These are phyloP conservation scores for Sodiomyces alkalinus DNA, from an alignment of 2,329 filamentous ascomycete species.

Conservation along the genomic window DNA sequence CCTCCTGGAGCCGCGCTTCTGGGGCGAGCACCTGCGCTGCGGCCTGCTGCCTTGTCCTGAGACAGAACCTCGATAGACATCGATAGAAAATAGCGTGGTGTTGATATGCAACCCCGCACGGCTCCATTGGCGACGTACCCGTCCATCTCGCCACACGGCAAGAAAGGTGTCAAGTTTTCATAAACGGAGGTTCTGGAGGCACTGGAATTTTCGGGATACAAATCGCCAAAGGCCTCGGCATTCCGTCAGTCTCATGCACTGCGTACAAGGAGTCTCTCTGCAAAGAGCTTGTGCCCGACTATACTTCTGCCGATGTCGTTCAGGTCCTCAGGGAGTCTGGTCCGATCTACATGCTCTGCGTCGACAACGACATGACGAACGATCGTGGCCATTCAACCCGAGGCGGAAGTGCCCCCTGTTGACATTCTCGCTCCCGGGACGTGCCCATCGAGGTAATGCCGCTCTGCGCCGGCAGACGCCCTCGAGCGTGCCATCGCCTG, in stretches of 20 bases:
- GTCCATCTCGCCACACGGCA: constrained; percentile 28
- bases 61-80: no score
- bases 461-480: no score
- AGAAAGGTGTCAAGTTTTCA: constrained; percentile 41
- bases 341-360: constrained; percentile 29
- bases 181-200: constrained; percentile 52
- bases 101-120: no score
- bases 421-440: no score
- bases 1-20: constrained; percentile 16
- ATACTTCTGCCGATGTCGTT: constrained; percentile 34
- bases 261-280: constrained; percentile 41
- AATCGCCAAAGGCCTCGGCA: constrained; percentile 46
- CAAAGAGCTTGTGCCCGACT: constrained; percentile 42
- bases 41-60: constrained; percentile 20
- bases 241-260: constrained; percentile 47
- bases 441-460: no score
- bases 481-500: no score
- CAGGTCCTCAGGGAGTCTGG: constrained; percentile 28
- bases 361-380: no score
- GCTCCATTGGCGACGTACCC: constrained; percentile 37
- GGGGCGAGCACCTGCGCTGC: constrained; percentile 5
- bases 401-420: no score
- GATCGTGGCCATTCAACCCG: no score
- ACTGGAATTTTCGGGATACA: constrained; percentile 47
- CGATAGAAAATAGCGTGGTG: no score